Percentiles rank a stretch among this genome's conserved stretches.
phyloP scores from a whole-genome alignment of 495 filamentous ascomycete species.

The Cercophora samala region DNA sequence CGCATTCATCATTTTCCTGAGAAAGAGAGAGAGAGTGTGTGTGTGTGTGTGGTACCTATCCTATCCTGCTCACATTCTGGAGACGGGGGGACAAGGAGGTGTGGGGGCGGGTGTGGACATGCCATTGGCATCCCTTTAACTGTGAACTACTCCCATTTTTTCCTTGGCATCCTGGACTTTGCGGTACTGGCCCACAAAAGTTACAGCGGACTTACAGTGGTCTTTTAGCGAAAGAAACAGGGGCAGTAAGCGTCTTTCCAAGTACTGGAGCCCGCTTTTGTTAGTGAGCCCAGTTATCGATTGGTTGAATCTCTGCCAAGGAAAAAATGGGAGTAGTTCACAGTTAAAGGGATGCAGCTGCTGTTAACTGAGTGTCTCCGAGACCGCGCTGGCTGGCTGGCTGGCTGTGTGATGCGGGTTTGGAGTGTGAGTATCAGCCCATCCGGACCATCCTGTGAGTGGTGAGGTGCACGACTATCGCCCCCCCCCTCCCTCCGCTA shows the following conservation, averaged over 20 bases:
- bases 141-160: no score
- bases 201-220: no score
- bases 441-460: background rate
- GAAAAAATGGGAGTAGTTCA: no score
- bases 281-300: no score
- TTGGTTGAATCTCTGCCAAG: no score
- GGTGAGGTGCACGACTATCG: background rate
- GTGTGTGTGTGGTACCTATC: background rate
- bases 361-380: background rate
- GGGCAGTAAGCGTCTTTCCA: no score
- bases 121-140: background rate
- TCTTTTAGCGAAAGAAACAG: no score
- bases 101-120: background rate
- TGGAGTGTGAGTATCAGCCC: background rate
- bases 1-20: no score
- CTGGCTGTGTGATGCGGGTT: background rate
- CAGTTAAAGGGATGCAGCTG: no score
- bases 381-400: background rate
- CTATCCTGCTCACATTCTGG: background rate
- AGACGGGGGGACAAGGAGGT: background rate
- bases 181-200: no score
- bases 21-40: background rate
- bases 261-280: no score
- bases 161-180: no score
- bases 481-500: background rate